Conservation (phyloP, 208 protist genomes). For the Trypanosoma scelopori region DNA sequence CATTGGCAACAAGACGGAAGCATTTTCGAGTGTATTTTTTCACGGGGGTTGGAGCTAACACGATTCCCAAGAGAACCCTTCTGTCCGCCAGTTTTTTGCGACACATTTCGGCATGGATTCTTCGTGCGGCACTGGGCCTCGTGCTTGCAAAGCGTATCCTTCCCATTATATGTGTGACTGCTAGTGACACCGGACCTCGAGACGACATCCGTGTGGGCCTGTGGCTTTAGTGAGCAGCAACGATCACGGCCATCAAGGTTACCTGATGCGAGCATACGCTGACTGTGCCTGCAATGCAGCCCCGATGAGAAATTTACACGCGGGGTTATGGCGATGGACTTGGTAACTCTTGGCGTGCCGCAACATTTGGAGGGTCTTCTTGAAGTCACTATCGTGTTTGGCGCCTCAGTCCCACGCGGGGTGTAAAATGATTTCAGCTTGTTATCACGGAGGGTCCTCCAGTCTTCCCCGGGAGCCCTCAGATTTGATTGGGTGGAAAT, state of each 20-base stretch:
- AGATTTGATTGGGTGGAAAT: neutral
- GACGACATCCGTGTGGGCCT: neutral
- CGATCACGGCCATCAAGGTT: neutral
- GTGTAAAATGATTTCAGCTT: neutral
- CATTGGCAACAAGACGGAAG: slow-evolving; percentile 20
- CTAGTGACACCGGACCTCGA: neutral
- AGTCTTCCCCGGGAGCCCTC: neutral
- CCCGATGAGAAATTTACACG: neutral
- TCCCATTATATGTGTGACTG: slow-evolving; percentile 7
- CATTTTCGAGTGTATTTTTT: neutral
- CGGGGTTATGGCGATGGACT: too few species aligned
- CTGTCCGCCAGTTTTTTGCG: neutral
- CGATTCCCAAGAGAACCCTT: neutral
- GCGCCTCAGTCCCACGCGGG: neutral
- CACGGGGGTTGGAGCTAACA: neutral
- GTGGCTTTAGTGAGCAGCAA: slow-evolving; percentile 8
- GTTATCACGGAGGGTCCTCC: neutral
- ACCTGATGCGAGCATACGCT: neutral
- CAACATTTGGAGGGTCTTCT: neutral
- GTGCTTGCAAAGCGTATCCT: slow-evolving; percentile 3
- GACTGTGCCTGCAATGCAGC: slow-evolving; percentile 12
- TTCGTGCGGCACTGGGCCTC: slow-evolving; percentile 1
- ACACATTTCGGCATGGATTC: neutral
- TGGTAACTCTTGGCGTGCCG: neutral
- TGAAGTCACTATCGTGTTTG: neutral